phyloP scores from a whole-genome alignment of 2,329 filamentous ascomycete genomes.

The Sarocladium brachiariae region DNA sequence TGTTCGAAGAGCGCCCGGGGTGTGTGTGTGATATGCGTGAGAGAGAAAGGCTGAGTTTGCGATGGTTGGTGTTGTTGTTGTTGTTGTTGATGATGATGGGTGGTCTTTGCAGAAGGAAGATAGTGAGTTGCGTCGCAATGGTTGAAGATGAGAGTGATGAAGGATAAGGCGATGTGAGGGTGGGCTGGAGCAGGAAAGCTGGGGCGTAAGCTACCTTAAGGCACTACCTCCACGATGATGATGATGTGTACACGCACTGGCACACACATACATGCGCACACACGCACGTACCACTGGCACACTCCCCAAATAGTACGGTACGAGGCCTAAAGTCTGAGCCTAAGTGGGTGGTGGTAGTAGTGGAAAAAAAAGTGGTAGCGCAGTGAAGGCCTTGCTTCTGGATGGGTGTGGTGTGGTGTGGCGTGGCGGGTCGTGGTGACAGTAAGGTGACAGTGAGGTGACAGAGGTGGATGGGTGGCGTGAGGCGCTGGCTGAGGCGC shows the following conservation, averaged over 20 bases:
- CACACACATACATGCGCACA: not conserved
- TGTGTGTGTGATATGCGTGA: too few species aligned
- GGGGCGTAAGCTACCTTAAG: conserved; percentile 1
- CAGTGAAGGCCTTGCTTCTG: too few species aligned
- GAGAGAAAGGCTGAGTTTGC: not conserved
- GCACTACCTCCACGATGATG: not conserved
- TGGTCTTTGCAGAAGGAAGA: too few species aligned
- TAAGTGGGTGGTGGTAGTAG: too few species aligned
- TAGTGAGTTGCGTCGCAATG: not conserved
- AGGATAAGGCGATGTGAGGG: not conserved
- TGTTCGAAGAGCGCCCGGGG: not conserved
- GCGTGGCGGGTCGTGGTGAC: too few species aligned
- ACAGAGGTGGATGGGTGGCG: too few species aligned
- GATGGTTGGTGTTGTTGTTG: not conserved
- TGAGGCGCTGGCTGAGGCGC: too few species aligned
- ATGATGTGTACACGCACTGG: not conserved
- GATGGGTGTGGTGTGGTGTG: too few species aligned
- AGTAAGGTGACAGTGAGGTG: too few species aligned
- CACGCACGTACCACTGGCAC: not conserved
- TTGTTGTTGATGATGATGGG: not conserved
- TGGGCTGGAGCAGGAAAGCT: not conserved
- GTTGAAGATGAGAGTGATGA: not conserved
- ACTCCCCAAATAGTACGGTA: too few species aligned
- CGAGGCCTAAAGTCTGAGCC: too few species aligned
- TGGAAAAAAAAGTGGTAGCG: too few species aligned